phyloP scores from a whole-genome alignment of 2,329 filamentous ascomycete species.

The Botrytis fragariae region DNA sequence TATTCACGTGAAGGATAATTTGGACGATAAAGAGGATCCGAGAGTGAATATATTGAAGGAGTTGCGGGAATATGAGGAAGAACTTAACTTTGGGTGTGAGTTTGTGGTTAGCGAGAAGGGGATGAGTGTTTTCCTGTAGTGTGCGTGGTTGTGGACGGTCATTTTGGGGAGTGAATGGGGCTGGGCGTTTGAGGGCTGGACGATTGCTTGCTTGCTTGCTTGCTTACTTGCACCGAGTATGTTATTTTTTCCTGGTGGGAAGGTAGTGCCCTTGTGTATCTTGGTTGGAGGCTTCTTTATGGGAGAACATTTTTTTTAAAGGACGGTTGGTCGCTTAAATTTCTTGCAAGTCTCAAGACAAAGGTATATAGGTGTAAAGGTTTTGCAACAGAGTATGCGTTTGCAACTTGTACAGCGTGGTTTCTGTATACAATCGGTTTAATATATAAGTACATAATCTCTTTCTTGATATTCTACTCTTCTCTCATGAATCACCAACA shows the following conservation, averaged over 20 bases:
- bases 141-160: not conserved
- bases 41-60: conserved; percentile 68
- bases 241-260: not conserved
- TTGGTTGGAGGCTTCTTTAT: not conserved
- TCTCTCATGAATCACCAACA: not conserved
- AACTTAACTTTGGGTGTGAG: conserved; percentile 65
- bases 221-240: not conserved
- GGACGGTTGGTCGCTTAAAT: not conserved
- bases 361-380: not conserved
- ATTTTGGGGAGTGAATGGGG: not conserved
- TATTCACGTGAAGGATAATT: conserved; percentile 89
- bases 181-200: not conserved
- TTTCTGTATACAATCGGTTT: not conserved
- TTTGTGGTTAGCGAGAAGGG: conserved; percentile 56
- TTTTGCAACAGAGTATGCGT: not conserved
- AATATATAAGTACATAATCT: not conserved
- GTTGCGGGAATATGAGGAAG: conserved; percentile 60
- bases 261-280: not conserved
- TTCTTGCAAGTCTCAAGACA: conserved; percentile 1
- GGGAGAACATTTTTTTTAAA: not conserved
- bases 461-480: not conserved
- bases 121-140: not conserved
- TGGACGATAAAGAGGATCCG: conserved; percentile 66
- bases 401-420: not conserved
- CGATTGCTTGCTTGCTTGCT: not conserved